Evolutionary conservation across 805 yeast species (phyloP), one percentile per base, ranked within the genome.

Genomic region (Zygoascus biomembranicola): DNA sequence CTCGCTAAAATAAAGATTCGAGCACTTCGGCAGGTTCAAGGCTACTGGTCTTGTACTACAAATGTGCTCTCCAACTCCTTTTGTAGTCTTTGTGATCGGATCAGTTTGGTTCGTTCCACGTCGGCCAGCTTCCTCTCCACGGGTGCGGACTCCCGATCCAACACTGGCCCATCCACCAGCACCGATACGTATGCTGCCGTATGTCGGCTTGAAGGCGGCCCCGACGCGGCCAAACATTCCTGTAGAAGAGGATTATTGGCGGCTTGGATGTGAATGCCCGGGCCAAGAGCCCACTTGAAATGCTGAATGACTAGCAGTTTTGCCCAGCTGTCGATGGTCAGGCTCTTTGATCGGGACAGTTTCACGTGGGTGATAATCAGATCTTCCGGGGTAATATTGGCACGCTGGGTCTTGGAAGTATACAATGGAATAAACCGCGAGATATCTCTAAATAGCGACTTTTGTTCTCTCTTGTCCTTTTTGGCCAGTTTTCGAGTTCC

Each of bases 401-500:
- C 52, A 63, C 70, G 66, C 70, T 63, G 48, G 57, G 68, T 56
- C 57, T 70, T 51, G 51, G 66, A 60, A 60, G 73, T 52, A 57
- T 74, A 76, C 16, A 63, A 62, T 50, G 71, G 72, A 10, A 82
- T 68, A 0, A 85, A 80, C 39, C 67, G 67, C 43, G 76, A 65
- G 18, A 82, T 79, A 55, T 83, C 85, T 61, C 82, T 73, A 65
- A 82, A 80, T 1, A 83, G 72, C 0, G 87, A 77, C 56, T 80
- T 79, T 26, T 79, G 72, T 41, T 77, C 81, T 55, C 76, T 77
- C 63, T 80, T 83, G 56, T 82, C 87, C 61, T 78, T 80, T 59
- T 84, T 84, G 28, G 84, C 77, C 2, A 81, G 63, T 51, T 74
- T 78, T 54, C 82, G 81, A 5, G 82, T 71, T 0, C 85, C 78